Evolutionary conservation across 495 filamentous ascomycete species (phyloP).

Genomic region (Penicillium lagena): DNA sequence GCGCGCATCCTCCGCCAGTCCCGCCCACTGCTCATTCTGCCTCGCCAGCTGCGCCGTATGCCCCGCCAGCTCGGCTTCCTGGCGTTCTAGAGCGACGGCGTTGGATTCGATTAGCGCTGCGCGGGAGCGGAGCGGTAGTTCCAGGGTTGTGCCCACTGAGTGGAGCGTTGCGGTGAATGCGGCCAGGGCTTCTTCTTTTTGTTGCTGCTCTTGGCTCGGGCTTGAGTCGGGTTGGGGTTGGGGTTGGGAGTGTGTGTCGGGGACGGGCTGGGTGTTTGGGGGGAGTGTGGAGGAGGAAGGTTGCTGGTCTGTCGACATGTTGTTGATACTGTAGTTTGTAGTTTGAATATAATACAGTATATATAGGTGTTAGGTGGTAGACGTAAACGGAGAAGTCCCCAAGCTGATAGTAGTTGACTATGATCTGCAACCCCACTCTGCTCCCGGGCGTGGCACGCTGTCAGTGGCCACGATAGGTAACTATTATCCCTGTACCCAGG

Average conservation of each 20-base stretch:
- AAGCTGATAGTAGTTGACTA: too few relatives aligned
- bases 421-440: too few relatives aligned
- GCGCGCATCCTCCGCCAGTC: conserved; percentile 60
- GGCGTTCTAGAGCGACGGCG: conserved; percentile 57
- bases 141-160: conserved; percentile 62
- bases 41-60: conserved; percentile 59
- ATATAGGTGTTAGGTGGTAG: too few relatives aligned
- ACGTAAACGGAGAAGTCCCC: too few relatives aligned
- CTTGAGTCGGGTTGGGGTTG: not conserved
- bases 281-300: too few relatives aligned
- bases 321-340: too few relatives aligned
- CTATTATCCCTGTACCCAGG: too few relatives aligned
- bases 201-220: conserved; percentile 12
- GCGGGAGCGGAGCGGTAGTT: conserved; percentile 64
- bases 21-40: conserved; percentile 65
- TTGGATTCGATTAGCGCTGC: conserved; percentile 73
- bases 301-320: too few relatives aligned
- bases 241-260: not conserved
- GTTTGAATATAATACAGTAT: too few relatives aligned
- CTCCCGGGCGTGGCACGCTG: too few relatives aligned
- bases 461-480: too few relatives aligned
- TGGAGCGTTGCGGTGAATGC: conserved; percentile 73
- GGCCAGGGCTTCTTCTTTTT: conserved; percentile 56
- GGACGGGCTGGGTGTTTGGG: not conserved
- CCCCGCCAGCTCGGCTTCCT: conserved; percentile 62